Conservation (phyloP, 257 asterid species). For the Orobanche coerulescens region DNA sequence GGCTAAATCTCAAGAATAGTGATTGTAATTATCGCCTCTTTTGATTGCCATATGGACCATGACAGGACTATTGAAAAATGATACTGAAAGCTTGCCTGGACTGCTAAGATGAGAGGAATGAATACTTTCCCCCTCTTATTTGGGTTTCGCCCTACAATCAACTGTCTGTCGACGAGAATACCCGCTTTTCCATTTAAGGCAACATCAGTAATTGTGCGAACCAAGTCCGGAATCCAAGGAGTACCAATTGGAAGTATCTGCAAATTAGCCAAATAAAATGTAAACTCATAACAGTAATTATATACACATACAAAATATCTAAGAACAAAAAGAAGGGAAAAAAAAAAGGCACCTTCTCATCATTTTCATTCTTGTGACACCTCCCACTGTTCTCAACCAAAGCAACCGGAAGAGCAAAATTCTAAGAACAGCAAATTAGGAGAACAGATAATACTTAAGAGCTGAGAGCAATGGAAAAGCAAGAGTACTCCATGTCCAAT, state of each 20-base stretch:
- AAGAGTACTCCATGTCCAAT: too few relatives aligned
- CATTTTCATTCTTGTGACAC: constrained; percentile 80
- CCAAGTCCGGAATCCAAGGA: constrained; percentile 82
- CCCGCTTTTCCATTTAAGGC: constrained; percentile 55
- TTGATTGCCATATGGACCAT: not conserved
- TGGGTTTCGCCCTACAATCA: constrained; percentile 90
- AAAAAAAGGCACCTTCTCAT: constrained; percentile 62
- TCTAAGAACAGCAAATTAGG: constrained; percentile 35
- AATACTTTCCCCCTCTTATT: constrained; percentile 58
- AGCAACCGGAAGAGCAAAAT: constrained; percentile 57
- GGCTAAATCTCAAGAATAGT: not conserved
- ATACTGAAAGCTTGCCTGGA: constrained; percentile 48
- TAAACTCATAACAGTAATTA: not conserved
- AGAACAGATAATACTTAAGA: too few relatives aligned
- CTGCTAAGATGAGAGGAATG: constrained; percentile 69
- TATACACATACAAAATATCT: not conserved
- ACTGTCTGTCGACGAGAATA: constrained; percentile 63
- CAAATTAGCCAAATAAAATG: not conserved
- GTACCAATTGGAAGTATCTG: constrained; percentile 79
- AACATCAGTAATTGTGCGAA: constrained; percentile 50
- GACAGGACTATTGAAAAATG: not conserved
- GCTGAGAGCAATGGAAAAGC: too few relatives aligned
- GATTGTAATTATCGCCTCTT: not conserved
- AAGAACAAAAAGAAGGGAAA: not conserved
- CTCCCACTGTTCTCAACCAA: constrained; percentile 97